Evolutionary conservation across 2,329 filamentous ascomycete genomes (phyloP).

Genomic region (Nothophoma quercina): DNA sequence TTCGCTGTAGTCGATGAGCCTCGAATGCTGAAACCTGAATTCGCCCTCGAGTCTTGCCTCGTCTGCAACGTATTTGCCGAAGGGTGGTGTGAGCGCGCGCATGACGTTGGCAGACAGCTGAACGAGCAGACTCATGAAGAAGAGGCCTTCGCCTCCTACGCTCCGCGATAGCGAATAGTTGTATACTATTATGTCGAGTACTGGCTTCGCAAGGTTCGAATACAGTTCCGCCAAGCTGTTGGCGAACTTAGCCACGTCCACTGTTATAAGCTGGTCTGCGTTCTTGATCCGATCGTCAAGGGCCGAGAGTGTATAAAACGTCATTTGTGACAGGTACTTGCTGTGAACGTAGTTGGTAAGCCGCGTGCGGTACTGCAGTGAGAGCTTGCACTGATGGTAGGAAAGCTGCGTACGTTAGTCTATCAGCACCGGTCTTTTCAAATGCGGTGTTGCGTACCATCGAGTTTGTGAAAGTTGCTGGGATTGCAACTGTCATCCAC

Average conservation of each 20-base stretch:
- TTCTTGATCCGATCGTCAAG: conserved; percentile 98
- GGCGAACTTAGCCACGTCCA: conserved; percentile 95
- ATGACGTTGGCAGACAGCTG: conserved; percentile 92
- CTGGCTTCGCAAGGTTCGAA: conserved; percentile 92
- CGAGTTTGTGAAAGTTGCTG: conserved; percentile 97
- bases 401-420: conserved; percentile 70
- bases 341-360: conserved; percentile 95
- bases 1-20: conserved; percentile 94
- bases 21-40: conserved; percentile 92
- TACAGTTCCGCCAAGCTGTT: conserved; percentile 95
- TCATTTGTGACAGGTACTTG: conserved; percentile 95
- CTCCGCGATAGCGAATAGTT: conserved; percentile 92
- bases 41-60: conserved; percentile 94
- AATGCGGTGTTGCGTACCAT: conserved; percentile 70
- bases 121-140: conserved; percentile 93
- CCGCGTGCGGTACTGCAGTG: conserved; percentile 88
- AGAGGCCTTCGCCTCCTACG: conserved; percentile 93
- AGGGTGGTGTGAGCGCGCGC: conserved; percentile 92
- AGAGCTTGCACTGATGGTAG: conserved; percentile 95
- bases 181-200: conserved; percentile 96
- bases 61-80: conserved; percentile 96
- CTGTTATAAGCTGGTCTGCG: conserved; percentile 94
- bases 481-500: conserved; percentile 98
- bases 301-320: conserved; percentile 94
- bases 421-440: background rate